Base-by-base conservation (phyloP, 2,329 filamentous ascomycete species). In the Pseudogymnoascus verrucosus region DNA sequence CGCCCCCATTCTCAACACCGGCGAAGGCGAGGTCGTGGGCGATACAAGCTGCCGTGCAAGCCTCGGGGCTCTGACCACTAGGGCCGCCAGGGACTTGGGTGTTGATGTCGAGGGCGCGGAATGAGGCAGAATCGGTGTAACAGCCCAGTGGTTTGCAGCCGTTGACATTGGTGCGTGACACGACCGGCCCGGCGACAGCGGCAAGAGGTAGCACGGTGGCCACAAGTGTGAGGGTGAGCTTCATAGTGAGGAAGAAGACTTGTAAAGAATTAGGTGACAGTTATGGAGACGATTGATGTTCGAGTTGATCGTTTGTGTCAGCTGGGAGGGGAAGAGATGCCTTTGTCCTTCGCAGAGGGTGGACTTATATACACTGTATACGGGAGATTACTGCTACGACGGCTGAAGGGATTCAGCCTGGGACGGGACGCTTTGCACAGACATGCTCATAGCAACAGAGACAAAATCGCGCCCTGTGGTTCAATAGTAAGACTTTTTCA, bases 1-100 rank as follows among this genome's bases (percentile, higher is more conserved):
- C 73, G 0, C 70, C 68, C 6, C 75, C 75, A 63, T 75, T 75
- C 68, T 77, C 75, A 16, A 77, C 68, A 2, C 76, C 77, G 5
- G 74, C 74, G 63, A 74, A 77, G 11, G 66, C 63, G 67, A 72
- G 75, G 16, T 67, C 42, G 42, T 47, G 42, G 21, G 42, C 42
- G 12, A 47, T 26, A 26, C 42, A 47, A 26, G 42, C 42, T n/a
- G 42, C 42, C 19, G 42, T 47, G 42, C 42, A 47, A 12, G 42
- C 19, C 21, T 47, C 42, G 42, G 42, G 42, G 42, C 19, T 47
- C n/a, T 16, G 19, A 7, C 54, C 26, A 19, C 26, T 37, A 3
- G 26, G 54, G 54, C 28, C 26, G 12, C 28, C 28, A 14, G 54
- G 54, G 54, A 60, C 54, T 31, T 60, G 26, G 21, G 42, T 23